These are phyloP conservation scores for Kwoniella botswanensis DNA, from an alignment of 768 basidiomycete genomes.

Conservation along the genomic window DNA sequence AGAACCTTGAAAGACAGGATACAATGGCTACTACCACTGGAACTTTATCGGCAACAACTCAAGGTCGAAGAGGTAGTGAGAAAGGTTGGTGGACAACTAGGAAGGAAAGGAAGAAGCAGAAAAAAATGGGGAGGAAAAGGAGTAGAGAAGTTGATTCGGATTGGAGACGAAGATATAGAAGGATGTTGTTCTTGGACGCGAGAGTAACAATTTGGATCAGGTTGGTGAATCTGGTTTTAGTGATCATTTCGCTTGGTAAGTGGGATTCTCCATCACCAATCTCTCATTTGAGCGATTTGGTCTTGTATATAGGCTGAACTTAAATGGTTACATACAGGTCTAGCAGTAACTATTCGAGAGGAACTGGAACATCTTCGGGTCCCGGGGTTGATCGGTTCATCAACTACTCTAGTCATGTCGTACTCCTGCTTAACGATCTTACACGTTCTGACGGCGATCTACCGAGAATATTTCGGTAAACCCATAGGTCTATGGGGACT, in stretches of 20 bases:
- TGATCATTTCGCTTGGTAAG: conserved; percentile 40
- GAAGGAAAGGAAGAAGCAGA: conserved; percentile 5
- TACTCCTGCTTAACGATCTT: conserved; percentile 49
- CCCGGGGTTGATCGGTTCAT: conserved; percentile 52
- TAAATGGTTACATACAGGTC: conserved; percentile 21
- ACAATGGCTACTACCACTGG: conserved; percentile 18
- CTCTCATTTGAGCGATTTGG: not conserved
- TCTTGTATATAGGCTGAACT: not conserved
- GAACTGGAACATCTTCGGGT: conserved; percentile 34
- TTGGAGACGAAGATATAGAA: conserved; percentile 33
- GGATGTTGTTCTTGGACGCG: conserved; percentile 47
- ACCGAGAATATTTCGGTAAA: conserved; percentile 55
- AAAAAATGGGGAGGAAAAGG: conserved; percentile 21
- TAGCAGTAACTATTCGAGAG: conserved; percentile 38
- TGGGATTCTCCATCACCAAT: not conserved
- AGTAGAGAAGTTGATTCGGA: conserved; percentile 23
- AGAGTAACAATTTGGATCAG: conserved; percentile 48
- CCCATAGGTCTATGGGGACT: conserved; percentile 59
- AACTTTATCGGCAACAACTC: conserved; percentile 10
- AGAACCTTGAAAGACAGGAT: conserved; percentile 15
- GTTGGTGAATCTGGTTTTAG: conserved; percentile 38
- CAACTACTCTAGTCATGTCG: conserved; percentile 52
- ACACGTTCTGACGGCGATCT: conserved; percentile 54
- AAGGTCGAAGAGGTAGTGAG: conserved; percentile 14
- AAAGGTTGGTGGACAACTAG: conserved; percentile 22